Base-by-base conservation (phyloP, 1,284 basidiomycete genomes). In the Pisolithus thermaeus region DNA sequence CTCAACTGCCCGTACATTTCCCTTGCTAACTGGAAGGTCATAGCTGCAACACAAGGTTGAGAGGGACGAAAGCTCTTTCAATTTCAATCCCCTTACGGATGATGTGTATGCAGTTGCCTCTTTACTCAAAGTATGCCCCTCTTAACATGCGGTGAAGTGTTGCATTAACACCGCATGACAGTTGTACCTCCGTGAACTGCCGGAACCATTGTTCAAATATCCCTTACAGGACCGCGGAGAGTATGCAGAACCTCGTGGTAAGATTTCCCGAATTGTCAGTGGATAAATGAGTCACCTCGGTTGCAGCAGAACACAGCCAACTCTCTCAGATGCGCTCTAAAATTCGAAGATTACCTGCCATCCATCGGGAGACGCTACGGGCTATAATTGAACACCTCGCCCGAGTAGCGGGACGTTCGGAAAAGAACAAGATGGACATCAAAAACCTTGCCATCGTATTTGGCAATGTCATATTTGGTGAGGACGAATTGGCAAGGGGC, bases 361-460 rank as follows among this genome's bases (percentile, higher is more conserved):
- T 97, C 38, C 93, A 98, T 66, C 92, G 95, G 62, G 87, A 89
- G 3, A 95, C 93, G 0, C 79, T 98, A 59, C 89, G 84, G 59
- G 81, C 85, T 8, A 70, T 98, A n/a, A 72, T 97, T 16, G 90
- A 96, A 59, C 96, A 98, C 67, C 81, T 99, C 11, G 76, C 87
- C 7, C 79, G 86, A 23, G 83, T 99, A 4, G 83, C 84, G 2
- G 73, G 81, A 7, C 75, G 80, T 47, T 75, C 79, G 4, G 80
- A 84, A 20, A 80, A 80, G 66, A 98, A 97, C 70, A 97, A 97
- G 72, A 99, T 99, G 96, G 92, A 93, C 56, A 75, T 87, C 0
- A 90, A 89, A 73, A 95, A 93, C 62, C 73, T 95, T 23, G 88
- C 90, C 4, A 92, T 94, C 51, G 84, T 92, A 1, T 93, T 93